Base-by-base conservation (phyloP, 2,329 filamentous ascomycete genomes). In the Tolypocladium tropicale region DNA sequence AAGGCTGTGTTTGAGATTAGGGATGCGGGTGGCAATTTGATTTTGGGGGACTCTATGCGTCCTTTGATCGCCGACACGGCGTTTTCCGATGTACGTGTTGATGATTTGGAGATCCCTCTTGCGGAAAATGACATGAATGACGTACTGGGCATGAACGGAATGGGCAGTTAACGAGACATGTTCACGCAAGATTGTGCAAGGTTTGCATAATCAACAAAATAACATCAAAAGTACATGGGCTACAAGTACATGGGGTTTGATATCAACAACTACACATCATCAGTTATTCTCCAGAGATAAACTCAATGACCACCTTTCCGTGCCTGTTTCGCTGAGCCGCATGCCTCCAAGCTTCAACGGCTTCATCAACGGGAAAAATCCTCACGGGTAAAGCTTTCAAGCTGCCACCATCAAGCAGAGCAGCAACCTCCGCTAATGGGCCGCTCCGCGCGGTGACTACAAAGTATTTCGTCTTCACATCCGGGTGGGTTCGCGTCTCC, bases 391-490 rank as follows among this genome's bases (percentile, higher is more conserved):
- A 28, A 0, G 63, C 55, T 51, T 59, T 55, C 10, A 70, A 21
- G 1, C 39, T 52, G 0, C 63, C 65, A 1, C 57, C 54, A 7
- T 68, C 65, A 11, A 70, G 49, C 37, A 68, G 48, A 1, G 34
- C 52, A 0, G 59, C 61, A 2, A 63, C 55, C 16, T 61, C 57
- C 0, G 25, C 53, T 53, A 71, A 52, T 1, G 56, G 53, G 21
- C 61, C 60, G 0, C 57, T 52, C 21, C 57, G 58, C 2, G 66
- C 61, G 6, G 60, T 59, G 6, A 70, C 62, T 7, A 70, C 54
- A 18, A 73, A 73, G 18, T 71, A 67, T 0, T 62, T 55, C 43
- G 64, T 65, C 16, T 50, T 63, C 2, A 70, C 65, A 0, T 55
- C 52, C 0, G 66, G 67, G 2, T 65, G 53, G 0, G 21, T 34